A percentile compares a stretch with the other conserved stretches of the same genome.
Evolutionary conservation across 257 asterid species (phyloP).

Genomic region (Ocimum tenuiflorum): DNA sequence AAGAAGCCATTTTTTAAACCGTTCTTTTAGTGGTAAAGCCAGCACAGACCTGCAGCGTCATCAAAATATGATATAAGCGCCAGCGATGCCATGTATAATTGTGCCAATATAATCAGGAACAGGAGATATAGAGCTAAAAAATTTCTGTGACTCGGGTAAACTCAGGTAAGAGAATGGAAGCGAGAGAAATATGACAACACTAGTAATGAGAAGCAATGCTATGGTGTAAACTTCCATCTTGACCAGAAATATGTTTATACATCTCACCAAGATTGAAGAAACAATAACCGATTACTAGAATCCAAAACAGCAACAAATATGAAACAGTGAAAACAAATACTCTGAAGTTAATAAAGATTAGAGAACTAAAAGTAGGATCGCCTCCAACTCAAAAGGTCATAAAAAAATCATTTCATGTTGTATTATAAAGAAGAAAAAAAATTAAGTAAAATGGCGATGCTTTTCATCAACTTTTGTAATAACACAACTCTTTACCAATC

Average conservation of each 20-base stretch:
- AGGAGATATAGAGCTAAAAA: not conserved
- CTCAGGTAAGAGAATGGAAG: not conserved
- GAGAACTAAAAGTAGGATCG: not conserved
- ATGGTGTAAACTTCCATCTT: not conserved
- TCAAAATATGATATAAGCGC: conserved; percentile 10
- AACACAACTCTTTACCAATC: not conserved
- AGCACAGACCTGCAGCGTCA: conserved; percentile 49
- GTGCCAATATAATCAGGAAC: not conserved
- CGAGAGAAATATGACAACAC: no score
- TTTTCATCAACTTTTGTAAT: not conserved
- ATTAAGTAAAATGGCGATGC: not conserved
- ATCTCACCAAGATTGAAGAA: conserved; percentile 9
- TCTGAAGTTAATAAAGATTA: not conserved
- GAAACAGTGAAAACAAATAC: not conserved
- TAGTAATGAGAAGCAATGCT: not conserved
- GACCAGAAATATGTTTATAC: not conserved
- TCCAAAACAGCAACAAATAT: not conserved
- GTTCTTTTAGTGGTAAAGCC: conserved; percentile 62
- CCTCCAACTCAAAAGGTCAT: conserved; percentile 2
- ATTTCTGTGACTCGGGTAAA: not conserved
- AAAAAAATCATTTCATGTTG: not conserved
- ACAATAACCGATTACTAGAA: not conserved
- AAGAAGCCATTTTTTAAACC: conserved; percentile 51
- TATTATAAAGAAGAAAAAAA: conserved; percentile 2
- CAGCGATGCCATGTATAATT: not conserved